Evolutionary conservation across 768 basidiomycete genomes (phyloP), one percentile per base, ranked within the genome.

Genomic region (Nidularia sp.): DNA sequence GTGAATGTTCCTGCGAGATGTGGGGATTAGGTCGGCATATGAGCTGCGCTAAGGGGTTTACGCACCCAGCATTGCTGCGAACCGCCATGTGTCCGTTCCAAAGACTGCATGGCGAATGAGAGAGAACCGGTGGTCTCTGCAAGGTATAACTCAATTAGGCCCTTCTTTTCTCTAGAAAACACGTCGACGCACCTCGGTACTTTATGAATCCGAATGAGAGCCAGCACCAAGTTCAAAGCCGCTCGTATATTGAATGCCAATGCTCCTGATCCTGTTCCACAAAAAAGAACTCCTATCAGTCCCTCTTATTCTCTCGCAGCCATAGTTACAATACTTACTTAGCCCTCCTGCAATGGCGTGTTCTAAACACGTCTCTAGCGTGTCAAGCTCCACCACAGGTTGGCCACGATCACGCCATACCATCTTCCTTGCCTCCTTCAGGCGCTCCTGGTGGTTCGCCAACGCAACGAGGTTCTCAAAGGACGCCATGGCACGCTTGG

Each of bases 391-490:
- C 0, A 76, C 82, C 0, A 86, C 86, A 13, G 84, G 86, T 66
- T 92, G 84, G 2, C 91, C 90, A 55, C 79, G 73, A 60, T 91
- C 86, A 9, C 88, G 75, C 88, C 90, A 90, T 2, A 93, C 81
- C 67, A 92, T 86, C 65, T 83, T 89, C 50, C 87, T 77, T 0
- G 90, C 88, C 51, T 83, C 84, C 55, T 70, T 78, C 33, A 93
- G 72, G 2, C 81, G 75, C 54, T 93, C 88, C 63, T 90, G 86
- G 66, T 88, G 83, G 67, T 92, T 91, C 4, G 91, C 92, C 51
- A 94, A 76, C 10, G 87, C 88, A 18, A 91, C 85, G 6, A 94
- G 73, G 61, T 89, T 90, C 63, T 93, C 90, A 58, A 93, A 93
- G 0, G 88, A 91, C 6, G 80, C 77, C 71, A 88, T 83, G 3